Percentiles rank a stretch among this genome's conserved stretches.
Conservation (phyloP, 305 asterid genomes). For the Solanum hybrid region DNA sequence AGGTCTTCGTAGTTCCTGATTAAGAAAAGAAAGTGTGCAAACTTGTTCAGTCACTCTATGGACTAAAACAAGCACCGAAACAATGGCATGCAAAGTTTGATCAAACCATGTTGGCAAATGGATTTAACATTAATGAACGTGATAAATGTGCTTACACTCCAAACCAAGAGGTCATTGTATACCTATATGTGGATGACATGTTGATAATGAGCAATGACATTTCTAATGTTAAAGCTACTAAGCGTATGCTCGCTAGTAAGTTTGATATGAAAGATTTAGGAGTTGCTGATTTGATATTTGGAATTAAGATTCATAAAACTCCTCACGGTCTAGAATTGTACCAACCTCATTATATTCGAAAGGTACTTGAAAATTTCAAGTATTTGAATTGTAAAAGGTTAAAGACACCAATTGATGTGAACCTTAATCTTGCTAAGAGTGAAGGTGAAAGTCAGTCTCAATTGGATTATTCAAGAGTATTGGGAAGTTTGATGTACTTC, state of each 20-base stretch:
- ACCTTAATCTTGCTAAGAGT: no score
- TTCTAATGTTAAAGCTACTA: not conserved
- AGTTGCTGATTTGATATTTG: not conserved
- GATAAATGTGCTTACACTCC: not conserved
- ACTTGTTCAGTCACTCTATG: not conserved
- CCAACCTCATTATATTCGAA: not conserved
- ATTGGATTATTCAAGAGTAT: no score
- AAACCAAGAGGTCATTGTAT: not conserved
- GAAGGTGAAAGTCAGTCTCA: no score
- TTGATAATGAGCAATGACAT: not conserved
- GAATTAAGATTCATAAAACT: not conserved
- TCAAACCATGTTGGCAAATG: not conserved
- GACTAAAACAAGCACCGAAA: no score
- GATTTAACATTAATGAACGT: not conserved
- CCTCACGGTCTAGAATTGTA: not conserved
- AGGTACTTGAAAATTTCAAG: not conserved
- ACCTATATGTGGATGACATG: not conserved
- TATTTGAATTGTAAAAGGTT: not conserved
- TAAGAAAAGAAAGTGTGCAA: not conserved
- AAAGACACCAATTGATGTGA: not conserved
- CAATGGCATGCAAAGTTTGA: not conserved
- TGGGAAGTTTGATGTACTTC: no score
- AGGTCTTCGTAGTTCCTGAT: not conserved
- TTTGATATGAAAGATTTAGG: not conserved
- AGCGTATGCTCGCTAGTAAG: not conserved